Evolutionary conservation across 2,329 filamentous ascomycete genomes (phyloP), one percentile per base, ranked within the genome.

Genomic region (Uncinocarpus reesii): DNA sequence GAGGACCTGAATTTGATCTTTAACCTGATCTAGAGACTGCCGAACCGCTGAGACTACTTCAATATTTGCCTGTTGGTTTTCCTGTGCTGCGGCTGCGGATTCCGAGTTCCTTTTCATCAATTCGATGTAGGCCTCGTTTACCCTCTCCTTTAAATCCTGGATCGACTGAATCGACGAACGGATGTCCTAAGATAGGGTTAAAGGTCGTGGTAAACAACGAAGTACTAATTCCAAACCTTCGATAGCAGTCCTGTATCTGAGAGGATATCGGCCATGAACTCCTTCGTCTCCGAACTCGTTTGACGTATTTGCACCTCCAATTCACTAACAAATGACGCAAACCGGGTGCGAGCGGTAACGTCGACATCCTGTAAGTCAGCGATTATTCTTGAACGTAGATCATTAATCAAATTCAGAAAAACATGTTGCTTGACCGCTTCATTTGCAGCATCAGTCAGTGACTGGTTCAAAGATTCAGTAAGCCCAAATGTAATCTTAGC

Each of bases 401-500:
- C 46, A 10, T 63, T 55, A 5, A 63, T 56, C 7, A 57, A 50
- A 23, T 63, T 52, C 16, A 62, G 42, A 49, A 71, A 71, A 13
- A 49, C 54, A 45, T 54, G 55, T 7, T 68, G 61, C n/a, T 59
- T 54, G 4, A 46, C 42, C 34, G 63, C 54, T 26, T 63, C 60
- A 13, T 57, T 47, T 36, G 57, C 57, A 4, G 65, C 60, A 40
- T 60, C 55, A 4, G 51, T 53, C 8, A 70, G 44, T 7, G 65
- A 60, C 42, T 61, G 59, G 7, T 62, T 59, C 1, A 71, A 57
- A 0, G 61, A 64, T 4, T 57, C 48, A 13, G 60, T 62, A 8
- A 71, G 55, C 28, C 64, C 65, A 1, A 59, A 53, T 7, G 62
- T 65, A 26, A 63, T 63, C 24, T 67, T 57, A 1, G 64, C 51